phyloP scores from a whole-genome alignment of 768 basidiomycete species.

The Lepiota venenata region DNA sequence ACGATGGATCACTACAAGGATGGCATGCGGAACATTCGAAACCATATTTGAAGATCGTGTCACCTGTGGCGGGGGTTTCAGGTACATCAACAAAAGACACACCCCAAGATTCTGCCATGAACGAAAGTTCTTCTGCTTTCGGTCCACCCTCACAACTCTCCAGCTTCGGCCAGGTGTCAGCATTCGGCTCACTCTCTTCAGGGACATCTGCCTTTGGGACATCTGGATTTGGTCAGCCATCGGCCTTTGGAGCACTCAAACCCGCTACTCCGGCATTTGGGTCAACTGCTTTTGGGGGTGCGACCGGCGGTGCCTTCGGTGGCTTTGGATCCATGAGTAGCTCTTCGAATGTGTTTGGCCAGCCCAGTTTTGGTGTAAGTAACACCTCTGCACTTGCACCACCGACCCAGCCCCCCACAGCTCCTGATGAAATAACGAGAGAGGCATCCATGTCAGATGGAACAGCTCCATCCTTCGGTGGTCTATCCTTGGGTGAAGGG shows the following conservation, averaged over 20 bases:
- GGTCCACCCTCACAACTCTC: too few species aligned
- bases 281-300: slow-evolving; percentile 24
- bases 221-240: slow-evolving; percentile 29
- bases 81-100: slow-evolving; percentile 1
- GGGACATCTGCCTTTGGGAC: slow-evolving; percentile 25
- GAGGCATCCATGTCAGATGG: slow-evolving; percentile 48
- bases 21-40: slow-evolving; percentile 67
- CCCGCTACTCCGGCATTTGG: slow-evolving; percentile 14
- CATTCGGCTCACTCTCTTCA: slow-evolving; percentile 19
- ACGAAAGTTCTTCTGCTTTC: too few species aligned
- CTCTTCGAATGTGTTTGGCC: slow-evolving; percentile 19
- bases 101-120: slow-evolving; percentile 4
- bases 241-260: slow-evolving; percentile 1
- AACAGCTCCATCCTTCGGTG: slow-evolving; percentile 34
- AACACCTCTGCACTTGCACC: slow-evolving; percentile 19
- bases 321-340: not conserved
- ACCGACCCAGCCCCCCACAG: slow-evolving; percentile 14
- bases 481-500: slow-evolving; percentile 31
- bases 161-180: slow-evolving; percentile 15
- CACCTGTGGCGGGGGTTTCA: slow-evolving; percentile 16
- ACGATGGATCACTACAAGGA: slow-evolving; percentile 72
- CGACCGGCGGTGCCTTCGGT: slow-evolving; percentile 24
- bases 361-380: slow-evolving; percentile 16
- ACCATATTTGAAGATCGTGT: slow-evolving; percentile 56
- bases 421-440: slow-evolving; percentile 32